Evolutionary conservation across 768 basidiomycete genomes (phyloP), one percentile per base, ranked within the genome.

Genomic region (Calocybe indica): DNA sequence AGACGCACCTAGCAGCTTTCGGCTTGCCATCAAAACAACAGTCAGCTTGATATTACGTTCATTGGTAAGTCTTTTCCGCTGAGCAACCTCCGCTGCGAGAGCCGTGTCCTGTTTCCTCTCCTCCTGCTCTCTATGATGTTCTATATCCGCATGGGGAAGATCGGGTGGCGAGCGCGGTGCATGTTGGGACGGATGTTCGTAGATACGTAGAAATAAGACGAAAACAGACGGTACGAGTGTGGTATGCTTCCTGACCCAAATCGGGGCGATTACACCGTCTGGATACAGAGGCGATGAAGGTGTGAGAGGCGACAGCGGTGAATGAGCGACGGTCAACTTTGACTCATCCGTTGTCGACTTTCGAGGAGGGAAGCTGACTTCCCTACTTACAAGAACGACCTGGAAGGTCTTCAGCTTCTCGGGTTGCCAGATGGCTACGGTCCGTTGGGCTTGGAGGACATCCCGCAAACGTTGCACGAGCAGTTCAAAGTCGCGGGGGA

Each of bases 241-340:
- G 0, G 89, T 89, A 59, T 99, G 96, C 65, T 98, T 99, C 38
- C 93, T 78, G 32, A 98, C 83, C 96, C 96, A 99, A 61, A 98
- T 92, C 1, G 96, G 96, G 2, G 96, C 92, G 45, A 99, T 92
- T 46, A 99, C 68, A 0, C 96, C 96, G 60, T 99, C 96, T 0
- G 96, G 96, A 63, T 92, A 80, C 7, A 96, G 71, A 0, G 96
- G 95, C 0, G 93, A 96, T 1, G 86, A 75, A 0, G 86, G 85
- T 0, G 89, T 89, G 36, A 97, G 68, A 0, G 96, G 96, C 0
- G 93, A 97, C n/a, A 98, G 74, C 0, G 93, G 93, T 0, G 95
- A 98, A 65, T 92, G 93, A 1, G 82, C 70, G 6, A 74, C 62
- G 0, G 76, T 58, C 52, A 78, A 79, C 39, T 76, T 66, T 2